A percentile compares a stretch with the other conserved stretches of the same genome.
These are phyloP conservation scores for Hypoxylon lienhwacheense DNA, from an alignment of 495 filamentous ascomycete genomes.

Conservation along the genomic window DNA sequence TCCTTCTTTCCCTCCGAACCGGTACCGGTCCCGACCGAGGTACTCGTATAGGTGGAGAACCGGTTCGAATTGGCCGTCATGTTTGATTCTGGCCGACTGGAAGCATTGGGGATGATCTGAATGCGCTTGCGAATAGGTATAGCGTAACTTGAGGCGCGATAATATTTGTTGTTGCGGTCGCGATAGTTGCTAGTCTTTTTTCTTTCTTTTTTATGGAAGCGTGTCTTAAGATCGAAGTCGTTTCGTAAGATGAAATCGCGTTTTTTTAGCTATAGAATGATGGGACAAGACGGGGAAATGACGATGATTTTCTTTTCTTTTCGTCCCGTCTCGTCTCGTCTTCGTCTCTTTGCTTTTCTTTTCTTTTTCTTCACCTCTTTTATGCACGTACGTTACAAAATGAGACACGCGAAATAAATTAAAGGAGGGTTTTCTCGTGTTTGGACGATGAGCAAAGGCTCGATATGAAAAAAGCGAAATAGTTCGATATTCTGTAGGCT, in stretches of 20 bases:
- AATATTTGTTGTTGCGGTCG: conserved; percentile 4
- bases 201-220: no score
- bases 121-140: conserved; percentile 6
- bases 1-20: conserved; percentile 57
- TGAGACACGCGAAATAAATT: conserved; percentile 6
- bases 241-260: no score
- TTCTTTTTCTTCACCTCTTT: conserved; percentile 3
- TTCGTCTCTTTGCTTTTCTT: background rate
- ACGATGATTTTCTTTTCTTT: no score
- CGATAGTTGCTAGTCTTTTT: conserved; percentile 27
- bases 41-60: conserved; percentile 55
- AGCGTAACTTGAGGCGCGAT: conserved; percentile 7
- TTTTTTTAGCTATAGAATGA: no score
- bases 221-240: conserved; percentile 31
- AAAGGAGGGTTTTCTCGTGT: background rate
- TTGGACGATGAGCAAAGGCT: conserved; percentile 6
- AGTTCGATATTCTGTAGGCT: background rate
- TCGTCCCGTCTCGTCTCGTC: no score
- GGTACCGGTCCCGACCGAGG: conserved; percentile 50
- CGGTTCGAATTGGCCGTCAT: conserved; percentile 62
- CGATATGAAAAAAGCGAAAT: conserved; percentile 11
- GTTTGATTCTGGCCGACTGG: conserved; percentile 30
- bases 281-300: no score
- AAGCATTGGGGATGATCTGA: conserved; percentile 31
- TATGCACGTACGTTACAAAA: conserved; percentile 18